Evolutionary conservation across 2,329 filamentous ascomycete species (phyloP), one percentile per base, ranked within the genome.

Genomic region (Aspergillus sp.): DNA sequence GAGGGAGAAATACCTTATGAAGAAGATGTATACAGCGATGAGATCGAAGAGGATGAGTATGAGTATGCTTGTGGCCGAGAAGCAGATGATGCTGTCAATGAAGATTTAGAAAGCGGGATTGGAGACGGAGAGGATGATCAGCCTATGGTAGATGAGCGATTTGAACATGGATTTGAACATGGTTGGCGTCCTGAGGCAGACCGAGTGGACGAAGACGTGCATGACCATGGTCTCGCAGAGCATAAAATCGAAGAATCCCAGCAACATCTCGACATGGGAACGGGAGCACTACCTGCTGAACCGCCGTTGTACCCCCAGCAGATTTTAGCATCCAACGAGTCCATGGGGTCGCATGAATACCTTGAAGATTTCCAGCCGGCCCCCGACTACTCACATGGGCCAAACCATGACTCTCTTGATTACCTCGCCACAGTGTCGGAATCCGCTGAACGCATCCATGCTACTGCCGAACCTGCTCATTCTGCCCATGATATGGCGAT

Each of bases 321-420:
- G 5, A 43, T 33, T 43, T 31, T 19, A 41, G 21, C 33, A 31
- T 27, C 37, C 15, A 12, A 56, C 17, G 48, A 51, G 17, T 17
- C 40, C 11, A 11, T 37, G n/a, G 21, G 3, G 23, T 27, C 31
- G 14, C 27, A 50, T 31, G 48, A 27, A 17, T 33, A 51, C 33
- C 15, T 14, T 40, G 60, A 55, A 25, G 55, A 56, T 39, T 44
- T 46, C 5, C 53, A 57, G 21, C 14, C 44, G 11, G 17, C 27
- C 8, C 11, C 35, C 3, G n/a, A 43, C 27, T 43, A 49, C 33
- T 17, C 47, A 14, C 53, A 60, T 41, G 62, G 59, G 6, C 45
- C 48, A 52, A 53, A 60, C n/a, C 50, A 61, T n/a, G 59, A 65
- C n/a, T 64, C 60, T 40, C 33, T 49, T 17, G 59, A 60, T 31